Conservation (phyloP, 2,329 filamentous ascomycete species). For the Colletotrichum tropicicola region DNA sequence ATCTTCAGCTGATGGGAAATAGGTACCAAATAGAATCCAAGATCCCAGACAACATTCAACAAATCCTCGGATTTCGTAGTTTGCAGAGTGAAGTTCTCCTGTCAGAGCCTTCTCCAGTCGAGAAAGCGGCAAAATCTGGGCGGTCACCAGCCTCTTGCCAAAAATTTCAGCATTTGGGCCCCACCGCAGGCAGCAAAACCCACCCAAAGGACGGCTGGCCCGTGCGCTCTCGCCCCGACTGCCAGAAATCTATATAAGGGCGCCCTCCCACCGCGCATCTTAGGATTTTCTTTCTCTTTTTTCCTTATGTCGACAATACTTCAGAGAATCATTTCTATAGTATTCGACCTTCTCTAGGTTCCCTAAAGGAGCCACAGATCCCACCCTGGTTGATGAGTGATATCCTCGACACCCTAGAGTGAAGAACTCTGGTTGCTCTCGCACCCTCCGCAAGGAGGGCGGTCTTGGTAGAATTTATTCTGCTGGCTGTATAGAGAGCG, state of each 20-base stretch:
- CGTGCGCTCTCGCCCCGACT: not conserved
- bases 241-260: slow-evolving; percentile 49
- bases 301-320: slow-evolving; percentile 71
- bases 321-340: slow-evolving; percentile 98
- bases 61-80: not conserved
- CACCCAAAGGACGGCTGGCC: not conserved
- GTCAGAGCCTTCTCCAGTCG: not conserved
- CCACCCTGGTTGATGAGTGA: slow-evolving; percentile 94
- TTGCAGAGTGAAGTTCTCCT: not conserved
- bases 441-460: slow-evolving; percentile 71
- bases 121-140: slow-evolving; percentile 17
- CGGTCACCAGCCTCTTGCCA: slow-evolving; percentile 19
- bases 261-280: slow-evolving; percentile 38
- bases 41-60: not conserved
- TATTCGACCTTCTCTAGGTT: slow-evolving; percentile 93
- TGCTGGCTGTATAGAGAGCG: slow-evolving; percentile 79
- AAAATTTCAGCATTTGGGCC: slow-evolving; percentile 6
- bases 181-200: slow-evolving; percentile 9
- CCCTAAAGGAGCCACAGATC: slow-evolving; percentile 92
- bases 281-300: slow-evolving; percentile 50
- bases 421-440: slow-evolving; percentile 73
- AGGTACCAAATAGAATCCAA: too few relatives aligned
- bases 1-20: too few relatives aligned
- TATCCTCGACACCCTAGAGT: slow-evolving; percentile 92
- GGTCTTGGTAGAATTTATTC: slow-evolving; percentile 42